Evolutionary conservation across 2,329 filamentous ascomycete species (phyloP).

Genomic region (Alternaria sp.): DNA sequence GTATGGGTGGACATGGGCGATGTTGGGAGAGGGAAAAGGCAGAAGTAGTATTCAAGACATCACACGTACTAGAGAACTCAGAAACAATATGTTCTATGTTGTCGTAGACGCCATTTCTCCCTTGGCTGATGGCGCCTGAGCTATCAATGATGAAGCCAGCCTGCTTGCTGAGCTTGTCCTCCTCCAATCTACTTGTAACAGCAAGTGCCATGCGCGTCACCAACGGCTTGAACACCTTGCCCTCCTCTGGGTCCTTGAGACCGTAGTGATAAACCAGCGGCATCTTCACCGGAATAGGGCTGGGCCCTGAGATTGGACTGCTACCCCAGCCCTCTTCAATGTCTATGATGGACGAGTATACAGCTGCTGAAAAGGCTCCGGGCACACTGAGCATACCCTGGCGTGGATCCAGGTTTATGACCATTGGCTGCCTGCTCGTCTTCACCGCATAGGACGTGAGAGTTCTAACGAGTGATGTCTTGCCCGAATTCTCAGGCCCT

Average conservation of each 20-base stretch:
- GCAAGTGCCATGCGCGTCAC: slow-evolving; percentile 79
- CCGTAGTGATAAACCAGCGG: slow-evolving; percentile 93
- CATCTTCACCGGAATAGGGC: slow-evolving; percentile 86
- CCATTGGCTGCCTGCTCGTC: slow-evolving; percentile 75
- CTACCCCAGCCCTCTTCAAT: slow-evolving; percentile 88
- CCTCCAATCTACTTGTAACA: slow-evolving; percentile 77
- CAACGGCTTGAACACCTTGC: slow-evolving; percentile 74
- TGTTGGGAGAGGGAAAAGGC: neutral
- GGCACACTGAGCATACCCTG: slow-evolving; percentile 68
- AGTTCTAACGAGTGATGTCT: slow-evolving; percentile 80
- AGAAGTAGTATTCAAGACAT: slow-evolving; percentile 29
- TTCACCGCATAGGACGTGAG: slow-evolving; percentile 82
- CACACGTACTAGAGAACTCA: slow-evolving; percentile 67
- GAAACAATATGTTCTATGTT: slow-evolving; percentile 81
- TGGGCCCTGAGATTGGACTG: slow-evolving; percentile 89
- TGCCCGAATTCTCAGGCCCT: slow-evolving; percentile 79
- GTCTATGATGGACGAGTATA: slow-evolving; percentile 86
- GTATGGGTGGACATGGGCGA: neutral
- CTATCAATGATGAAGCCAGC: slow-evolving; percentile 89
- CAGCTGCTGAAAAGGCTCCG: slow-evolving; percentile 84
- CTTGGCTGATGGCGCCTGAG: slow-evolving; percentile 72
- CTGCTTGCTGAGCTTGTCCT: slow-evolving; percentile 74
- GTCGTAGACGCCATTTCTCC: slow-evolving; percentile 72
- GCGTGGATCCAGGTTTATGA: slow-evolving; percentile 83
- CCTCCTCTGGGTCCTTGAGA: slow-evolving; percentile 73